Conservation (phyloP, 495 filamentous ascomycete genomes). For the Talaromyces thailandensis region DNA sequence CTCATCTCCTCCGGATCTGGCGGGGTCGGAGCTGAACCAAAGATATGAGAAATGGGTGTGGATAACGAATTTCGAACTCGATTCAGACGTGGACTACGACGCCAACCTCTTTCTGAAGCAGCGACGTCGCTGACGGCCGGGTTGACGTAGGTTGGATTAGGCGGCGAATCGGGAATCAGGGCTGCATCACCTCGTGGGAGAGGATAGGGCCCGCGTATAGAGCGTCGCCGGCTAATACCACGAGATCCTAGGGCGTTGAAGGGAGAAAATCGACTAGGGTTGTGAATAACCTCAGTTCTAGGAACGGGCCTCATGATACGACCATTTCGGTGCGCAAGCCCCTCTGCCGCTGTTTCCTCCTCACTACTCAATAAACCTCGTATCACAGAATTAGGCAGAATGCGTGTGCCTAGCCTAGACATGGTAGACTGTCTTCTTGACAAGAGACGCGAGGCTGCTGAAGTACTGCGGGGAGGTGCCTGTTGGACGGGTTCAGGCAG, state of each 20-base stretch:
- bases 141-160: slow-evolving; percentile 16
- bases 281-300: slow-evolving; percentile 28
- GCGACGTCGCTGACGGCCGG: slow-evolving; percentile 15
- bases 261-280: slow-evolving; percentile 32
- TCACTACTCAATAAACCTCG: slow-evolving; percentile 34
- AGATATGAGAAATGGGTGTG: slow-evolving; percentile 37
- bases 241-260: slow-evolving; percentile 31
- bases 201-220: slow-evolving; percentile 26
- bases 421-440: slow-evolving; percentile 42
- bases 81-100: slow-evolving; percentile 32
- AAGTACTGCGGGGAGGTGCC: slow-evolving; percentile 23
- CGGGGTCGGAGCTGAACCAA: slow-evolving; percentile 17
- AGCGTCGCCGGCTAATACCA: slow-evolving; percentile 31
- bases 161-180: slow-evolving; percentile 16
- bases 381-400: slow-evolving; percentile 41
- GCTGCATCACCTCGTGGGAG: slow-evolving; percentile 28
- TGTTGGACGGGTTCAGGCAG: slow-evolving; percentile 19
- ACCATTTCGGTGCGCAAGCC: slow-evolving; percentile 40
- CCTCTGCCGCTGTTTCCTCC: slow-evolving; percentile 40
- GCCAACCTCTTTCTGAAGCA: slow-evolving; percentile 30
- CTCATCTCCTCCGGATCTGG: slow-evolving; percentile 8
- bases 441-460: slow-evolving; percentile 30
- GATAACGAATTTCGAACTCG: slow-evolving; percentile 37
- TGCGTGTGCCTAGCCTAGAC: slow-evolving; percentile 40
- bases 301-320: slow-evolving; percentile 30